phyloP scores from a whole-genome alignment of 2,329 filamentous ascomycete species.

The Microdochium trichocladiopsis region DNA sequence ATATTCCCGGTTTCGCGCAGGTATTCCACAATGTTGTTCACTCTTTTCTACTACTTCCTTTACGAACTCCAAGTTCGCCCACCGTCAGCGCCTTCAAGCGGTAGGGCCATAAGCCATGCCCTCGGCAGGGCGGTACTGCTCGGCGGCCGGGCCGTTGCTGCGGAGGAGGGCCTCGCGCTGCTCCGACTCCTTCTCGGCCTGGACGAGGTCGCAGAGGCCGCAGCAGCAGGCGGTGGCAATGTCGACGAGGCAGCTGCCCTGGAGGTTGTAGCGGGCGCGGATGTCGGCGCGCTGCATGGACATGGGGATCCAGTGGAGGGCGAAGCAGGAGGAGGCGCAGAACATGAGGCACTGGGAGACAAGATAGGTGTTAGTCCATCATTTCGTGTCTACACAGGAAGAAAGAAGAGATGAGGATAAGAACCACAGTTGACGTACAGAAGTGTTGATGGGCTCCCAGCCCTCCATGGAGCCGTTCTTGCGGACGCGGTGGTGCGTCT shows the following conservation, averaged over 20 bases:
- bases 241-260: constrained; percentile 34
- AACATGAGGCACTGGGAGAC: constrained; percentile 33
- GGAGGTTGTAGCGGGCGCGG: constrained; percentile 35
- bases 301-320: constrained; percentile 32
- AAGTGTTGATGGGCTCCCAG: constrained; percentile 38
- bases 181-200: constrained; percentile 39
- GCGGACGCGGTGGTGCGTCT: constrained; percentile 34
- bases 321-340: constrained; percentile 30
- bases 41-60: no score
- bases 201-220: constrained; percentile 33
- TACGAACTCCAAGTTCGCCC: no score
- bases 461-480: constrained; percentile 31
- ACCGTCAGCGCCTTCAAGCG: no score
- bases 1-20: no score
- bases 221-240: constrained; percentile 36
- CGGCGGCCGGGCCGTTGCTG: neutral
- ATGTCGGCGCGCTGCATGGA: constrained; percentile 37
- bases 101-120: neutral
- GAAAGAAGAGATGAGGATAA: neutral
- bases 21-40: no score
- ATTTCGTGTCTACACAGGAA: neutral
- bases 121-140: neutral
- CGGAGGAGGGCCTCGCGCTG: constrained; percentile 20
- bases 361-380: neutral
- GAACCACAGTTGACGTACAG: constrained; percentile 33